phyloP scores from a whole-genome alignment of 1,284 basidiomycete species.

The Ceratobasidium theobromae region DNA sequence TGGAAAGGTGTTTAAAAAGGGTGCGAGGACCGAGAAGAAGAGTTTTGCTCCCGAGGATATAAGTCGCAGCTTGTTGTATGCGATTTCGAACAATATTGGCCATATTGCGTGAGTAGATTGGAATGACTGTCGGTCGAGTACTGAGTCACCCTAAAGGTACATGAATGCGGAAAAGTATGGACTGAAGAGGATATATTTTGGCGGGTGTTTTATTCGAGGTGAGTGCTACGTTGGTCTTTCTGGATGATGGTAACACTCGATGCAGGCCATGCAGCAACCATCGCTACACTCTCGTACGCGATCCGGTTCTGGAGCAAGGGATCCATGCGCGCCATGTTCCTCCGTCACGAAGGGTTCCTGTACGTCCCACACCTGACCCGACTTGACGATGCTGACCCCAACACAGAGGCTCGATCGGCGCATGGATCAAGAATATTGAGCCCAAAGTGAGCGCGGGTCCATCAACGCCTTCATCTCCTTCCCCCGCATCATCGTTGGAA shows the following conservation, averaged over 20 bases:
- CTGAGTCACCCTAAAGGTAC: constrained; percentile 58
- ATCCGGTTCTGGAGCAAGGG: constrained; percentile 99
- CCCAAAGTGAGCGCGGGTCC: constrained; percentile 1
- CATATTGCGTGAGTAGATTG: constrained; percentile 87
- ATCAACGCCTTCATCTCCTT: background rate
- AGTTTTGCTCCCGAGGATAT: constrained; percentile 92
- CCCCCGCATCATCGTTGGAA: background rate
- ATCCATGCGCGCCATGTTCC: constrained; percentile 92
- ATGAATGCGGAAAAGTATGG: constrained; percentile 99
- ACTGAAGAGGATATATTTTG: constrained; percentile 97
- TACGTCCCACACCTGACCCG: constrained; percentile 53
- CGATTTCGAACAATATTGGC: constrained; percentile 98
- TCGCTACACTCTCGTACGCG: constrained; percentile 96
- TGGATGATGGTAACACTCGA: background rate
- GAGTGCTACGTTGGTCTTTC: constrained; percentile 39
- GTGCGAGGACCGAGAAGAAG: constrained; percentile 51
- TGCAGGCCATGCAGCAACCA: constrained; percentile 92
- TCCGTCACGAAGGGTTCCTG: constrained; percentile 98
- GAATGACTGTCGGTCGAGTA: background rate
- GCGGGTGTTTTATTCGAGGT: constrained; percentile 99
- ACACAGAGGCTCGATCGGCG: constrained; percentile 81
- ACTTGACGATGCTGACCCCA: background rate
- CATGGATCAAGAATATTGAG: constrained; percentile 93
- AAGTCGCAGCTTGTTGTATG: constrained; percentile 90
- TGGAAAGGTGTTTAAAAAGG: constrained; percentile 97